A percentile compares a stretch with the other conserved stretches of the same genome.
Conservation (phyloP, 495 filamentous ascomycete genomes). For the Astrothelium subdiscretum region DNA sequence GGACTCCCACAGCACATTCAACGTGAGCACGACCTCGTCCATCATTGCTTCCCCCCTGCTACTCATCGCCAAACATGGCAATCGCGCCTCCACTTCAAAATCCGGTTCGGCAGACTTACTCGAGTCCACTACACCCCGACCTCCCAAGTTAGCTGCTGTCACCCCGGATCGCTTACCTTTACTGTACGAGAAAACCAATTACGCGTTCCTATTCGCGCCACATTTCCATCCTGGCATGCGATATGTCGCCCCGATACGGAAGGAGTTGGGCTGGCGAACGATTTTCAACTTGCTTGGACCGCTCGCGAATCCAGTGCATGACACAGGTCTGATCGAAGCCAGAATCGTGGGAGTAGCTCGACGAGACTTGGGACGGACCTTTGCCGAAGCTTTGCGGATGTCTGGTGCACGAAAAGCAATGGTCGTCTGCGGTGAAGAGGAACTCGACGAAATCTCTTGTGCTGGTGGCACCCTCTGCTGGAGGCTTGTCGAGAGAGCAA, state of each 20-base stretch:
- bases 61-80: constrained; percentile 86
- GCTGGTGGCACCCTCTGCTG: constrained; percentile 82
- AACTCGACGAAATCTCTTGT: constrained; percentile 89
- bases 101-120: constrained; percentile 94
- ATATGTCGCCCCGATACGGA: constrained; percentile 70
- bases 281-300: constrained; percentile 96
- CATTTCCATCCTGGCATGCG: constrained; percentile 93
- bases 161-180: constrained; percentile 52
- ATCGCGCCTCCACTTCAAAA: constrained; percentile 86
- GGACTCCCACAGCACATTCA: constrained; percentile 94
- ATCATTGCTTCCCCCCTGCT: constrained; percentile 79
- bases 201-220: constrained; percentile 92
- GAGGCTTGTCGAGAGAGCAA: constrained; percentile 51
- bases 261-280: constrained; percentile 76
- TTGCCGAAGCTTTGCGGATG: constrained; percentile 70
- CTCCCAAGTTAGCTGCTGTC: constrained; percentile 63
- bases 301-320: constrained; percentile 75
- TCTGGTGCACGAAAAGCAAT: constrained; percentile 72
- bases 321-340: constrained; percentile 58
- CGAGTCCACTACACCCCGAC: constrained; percentile 47
- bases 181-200: constrained; percentile 70
- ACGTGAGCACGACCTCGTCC: constrained; percentile 87
- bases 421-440: constrained; percentile 87
- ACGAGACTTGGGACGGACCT: constrained; percentile 68
- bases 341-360: constrained; percentile 87